These are phyloP conservation scores for Fusarium devonianum DNA, from an alignment of 2,329 filamentous ascomycete species.

Conservation along the genomic window DNA sequence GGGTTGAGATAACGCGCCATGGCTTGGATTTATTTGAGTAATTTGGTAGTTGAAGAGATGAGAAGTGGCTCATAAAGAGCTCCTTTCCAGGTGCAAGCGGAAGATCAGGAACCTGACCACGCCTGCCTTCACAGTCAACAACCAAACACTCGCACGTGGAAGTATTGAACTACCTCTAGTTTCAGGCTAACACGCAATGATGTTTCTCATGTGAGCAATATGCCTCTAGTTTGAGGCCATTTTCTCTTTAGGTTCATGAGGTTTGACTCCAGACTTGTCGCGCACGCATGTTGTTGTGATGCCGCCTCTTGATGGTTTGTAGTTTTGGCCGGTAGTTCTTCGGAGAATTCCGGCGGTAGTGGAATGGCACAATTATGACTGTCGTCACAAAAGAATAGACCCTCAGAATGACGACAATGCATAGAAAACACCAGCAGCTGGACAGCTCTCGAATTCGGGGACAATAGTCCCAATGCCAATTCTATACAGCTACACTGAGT, in stretches of 20 bases:
- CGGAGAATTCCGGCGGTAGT: constrained; percentile 15
- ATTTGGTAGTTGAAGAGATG: neutral
- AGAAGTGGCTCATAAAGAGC: too few species aligned
- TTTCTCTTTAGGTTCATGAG: neutral
- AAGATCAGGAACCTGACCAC: neutral
- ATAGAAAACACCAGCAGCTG: neutral
- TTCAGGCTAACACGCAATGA: neutral
- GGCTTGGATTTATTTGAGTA: neutral
- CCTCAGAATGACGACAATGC: too few species aligned
- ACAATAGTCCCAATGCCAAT: too few species aligned
- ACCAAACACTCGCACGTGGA: neutral
- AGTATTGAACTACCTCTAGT: neutral
- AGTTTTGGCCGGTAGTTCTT: constrained; percentile 22
- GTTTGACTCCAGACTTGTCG: neutral
- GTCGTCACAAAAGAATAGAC: too few species aligned
- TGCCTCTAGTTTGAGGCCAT: neutral
- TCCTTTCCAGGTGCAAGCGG: too few species aligned
- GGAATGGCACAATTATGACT: constrained; percentile 21
- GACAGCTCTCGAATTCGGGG: neutral
- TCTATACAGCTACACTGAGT: too few species aligned
- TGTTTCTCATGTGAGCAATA: neutral
- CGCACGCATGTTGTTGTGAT: constrained; percentile 3
- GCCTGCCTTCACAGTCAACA: neutral
- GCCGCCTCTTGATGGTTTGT: constrained; percentile 2
- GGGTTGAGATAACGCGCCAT: constrained; percentile 91